Conservation (phyloP, 2,329 filamentous ascomycete species). For the Raffaelea albimanens region DNA sequence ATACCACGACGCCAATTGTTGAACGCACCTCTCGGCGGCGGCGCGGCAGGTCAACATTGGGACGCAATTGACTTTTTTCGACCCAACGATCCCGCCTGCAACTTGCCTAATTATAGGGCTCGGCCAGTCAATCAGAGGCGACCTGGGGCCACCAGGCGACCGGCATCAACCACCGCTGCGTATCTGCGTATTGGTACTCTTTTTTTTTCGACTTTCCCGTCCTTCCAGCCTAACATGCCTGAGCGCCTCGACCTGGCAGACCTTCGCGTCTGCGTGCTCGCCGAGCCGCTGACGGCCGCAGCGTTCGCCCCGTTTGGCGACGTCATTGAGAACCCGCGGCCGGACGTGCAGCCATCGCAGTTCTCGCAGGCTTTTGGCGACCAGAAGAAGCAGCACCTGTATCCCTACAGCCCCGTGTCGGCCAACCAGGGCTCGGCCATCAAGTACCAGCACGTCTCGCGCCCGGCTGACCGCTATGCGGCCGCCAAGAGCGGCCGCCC, state of each 20-base stretch:
- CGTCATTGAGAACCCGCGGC: constrained; percentile 66
- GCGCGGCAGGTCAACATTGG: too few species aligned
- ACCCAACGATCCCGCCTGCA: too few species aligned
- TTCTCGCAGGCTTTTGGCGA: constrained; percentile 11
- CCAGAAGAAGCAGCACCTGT: constrained; percentile 13
- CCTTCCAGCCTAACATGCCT: constrained; percentile 11
- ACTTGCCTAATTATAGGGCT: too few species aligned
- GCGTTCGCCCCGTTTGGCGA: constrained; percentile 75
- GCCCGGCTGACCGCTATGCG: constrained; percentile 61
- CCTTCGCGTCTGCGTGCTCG: constrained; percentile 39
- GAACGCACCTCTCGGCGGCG: too few species aligned
- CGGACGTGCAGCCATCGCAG: constrained; percentile 40
- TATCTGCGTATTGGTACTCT: too few species aligned
- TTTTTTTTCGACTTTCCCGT: background rate
- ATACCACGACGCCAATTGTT: too few species aligned
- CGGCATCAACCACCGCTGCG: too few species aligned
- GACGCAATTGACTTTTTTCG: background rate
- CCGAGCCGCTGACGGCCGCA: constrained; percentile 56
- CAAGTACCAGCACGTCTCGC: constrained; percentile 76
- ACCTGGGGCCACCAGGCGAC: too few species aligned
- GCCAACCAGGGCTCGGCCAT: constrained; percentile 83
- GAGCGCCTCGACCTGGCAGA: constrained; percentile 32
- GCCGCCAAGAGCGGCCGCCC: constrained; percentile 38
- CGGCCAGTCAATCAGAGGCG: too few species aligned
- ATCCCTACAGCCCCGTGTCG: constrained; percentile 39